Evolutionary conservation across 179 eudicot species (phyloP).

Genomic region (Patellifolia procumbens): DNA sequence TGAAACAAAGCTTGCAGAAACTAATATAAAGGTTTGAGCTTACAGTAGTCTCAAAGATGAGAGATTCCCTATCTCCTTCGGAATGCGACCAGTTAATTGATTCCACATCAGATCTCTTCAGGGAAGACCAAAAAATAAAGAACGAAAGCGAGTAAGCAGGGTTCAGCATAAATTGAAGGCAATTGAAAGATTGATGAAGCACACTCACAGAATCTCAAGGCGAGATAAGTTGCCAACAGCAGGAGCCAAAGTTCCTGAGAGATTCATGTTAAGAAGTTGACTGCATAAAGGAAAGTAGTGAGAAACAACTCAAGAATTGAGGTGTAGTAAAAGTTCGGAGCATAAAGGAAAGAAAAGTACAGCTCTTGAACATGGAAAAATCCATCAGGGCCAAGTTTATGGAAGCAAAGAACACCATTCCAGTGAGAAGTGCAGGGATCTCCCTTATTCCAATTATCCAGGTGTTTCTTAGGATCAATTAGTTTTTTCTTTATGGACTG

Average conservation of each 20-base stretch:
- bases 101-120: slow-evolving; percentile 87
- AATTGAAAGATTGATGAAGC: neutral
- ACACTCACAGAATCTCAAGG: slow-evolving; percentile 61
- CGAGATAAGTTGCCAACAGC: slow-evolving; percentile 61
- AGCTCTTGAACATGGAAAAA: slow-evolving; percentile 38
- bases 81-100: slow-evolving; percentile 62
- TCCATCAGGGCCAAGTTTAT: slow-evolving; percentile 34
- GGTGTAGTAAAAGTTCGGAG: too few species aligned
- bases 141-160: slow-evolving; percentile 14
- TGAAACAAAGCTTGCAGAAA: neutral
- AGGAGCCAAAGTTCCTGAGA: slow-evolving; percentile 67
- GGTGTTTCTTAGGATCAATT: slow-evolving; percentile 47
- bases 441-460: slow-evolving; percentile 53
- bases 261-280: slow-evolving; percentile 59
- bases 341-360: slow-evolving; percentile 19
- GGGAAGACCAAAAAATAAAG: slow-evolving; percentile 2
- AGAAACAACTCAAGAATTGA: neutral
- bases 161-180: neutral
- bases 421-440: slow-evolving; percentile 72
- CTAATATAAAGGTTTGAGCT: slow-evolving; percentile 36
- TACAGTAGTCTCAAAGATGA: slow-evolving; percentile 62
- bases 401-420: slow-evolving; percentile 49
- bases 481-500: slow-evolving; percentile 41
- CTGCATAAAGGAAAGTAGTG: slow-evolving; percentile 37
- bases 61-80: slow-evolving; percentile 83